Conservation (phyloP, 225 moss, liverwort and hornwort species). For the Sphagnum contortum region DNA sequence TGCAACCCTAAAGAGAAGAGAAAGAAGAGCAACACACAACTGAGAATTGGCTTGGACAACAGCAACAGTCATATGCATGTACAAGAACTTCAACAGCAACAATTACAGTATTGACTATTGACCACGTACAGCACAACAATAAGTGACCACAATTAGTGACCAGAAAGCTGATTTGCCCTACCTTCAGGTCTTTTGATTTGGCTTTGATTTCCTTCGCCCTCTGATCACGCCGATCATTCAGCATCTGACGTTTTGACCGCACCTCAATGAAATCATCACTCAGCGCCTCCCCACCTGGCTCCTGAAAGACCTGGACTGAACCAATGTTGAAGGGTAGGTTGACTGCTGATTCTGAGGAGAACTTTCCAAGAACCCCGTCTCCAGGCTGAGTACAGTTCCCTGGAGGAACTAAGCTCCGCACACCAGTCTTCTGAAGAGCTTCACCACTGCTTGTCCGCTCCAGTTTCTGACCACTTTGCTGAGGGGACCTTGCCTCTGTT, state of each 20-base stretch:
- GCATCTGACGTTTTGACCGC: slow-evolving; percentile 95
- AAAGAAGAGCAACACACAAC: too few species aligned
- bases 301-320: slow-evolving; percentile 27
- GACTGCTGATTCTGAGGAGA: slow-evolving; percentile 42
- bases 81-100: too few species aligned
- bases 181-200: slow-evolving; percentile 79
- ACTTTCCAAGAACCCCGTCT: slow-evolving; percentile 75
- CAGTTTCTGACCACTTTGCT: slow-evolving; percentile 31
- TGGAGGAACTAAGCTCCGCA: slow-evolving; percentile 23
- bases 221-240: slow-evolving; percentile 87
- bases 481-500: slow-evolving; percentile 31
- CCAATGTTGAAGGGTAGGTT: slow-evolving; percentile 30
- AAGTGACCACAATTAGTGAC: too few species aligned
- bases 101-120: too few species aligned
- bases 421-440: slow-evolving; percentile 27
- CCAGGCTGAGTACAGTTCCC: slow-evolving; percentile 26
- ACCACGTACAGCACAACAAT: too few species aligned
- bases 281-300: slow-evolving; percentile 40
- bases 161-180: background rate
- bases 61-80: too few species aligned
- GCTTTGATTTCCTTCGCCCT: slow-evolving; percentile 95
- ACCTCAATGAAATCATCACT: slow-evolving; percentile 97
- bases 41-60: too few species aligned
- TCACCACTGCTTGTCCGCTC: slow-evolving; percentile 45
- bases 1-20: too few species aligned